These are phyloP conservation scores for Madurella fahalii DNA, from an alignment of 2,329 filamentous ascomycete species.

Conservation along the genomic window DNA sequence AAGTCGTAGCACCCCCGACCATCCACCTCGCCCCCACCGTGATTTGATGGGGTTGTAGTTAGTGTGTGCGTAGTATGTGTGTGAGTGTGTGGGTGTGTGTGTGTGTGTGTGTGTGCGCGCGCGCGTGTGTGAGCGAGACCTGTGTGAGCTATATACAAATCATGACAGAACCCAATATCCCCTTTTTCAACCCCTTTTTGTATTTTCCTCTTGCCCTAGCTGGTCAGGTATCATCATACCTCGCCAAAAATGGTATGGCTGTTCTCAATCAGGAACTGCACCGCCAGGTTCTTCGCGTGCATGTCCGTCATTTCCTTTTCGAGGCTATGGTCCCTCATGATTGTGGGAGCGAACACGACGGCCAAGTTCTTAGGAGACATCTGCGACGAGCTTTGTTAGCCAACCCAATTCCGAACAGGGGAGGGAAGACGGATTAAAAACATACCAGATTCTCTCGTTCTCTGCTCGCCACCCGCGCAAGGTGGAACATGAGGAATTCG, in stretches of 20 bases:
- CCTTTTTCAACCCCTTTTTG: neutral
- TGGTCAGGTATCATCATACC: slow-evolving; percentile 15
- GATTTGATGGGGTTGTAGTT: too few species aligned
- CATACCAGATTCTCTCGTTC: slow-evolving; percentile 79
- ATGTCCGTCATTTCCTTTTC: slow-evolving; percentile 96
- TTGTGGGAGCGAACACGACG: slow-evolving; percentile 95
- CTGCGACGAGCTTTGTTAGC: slow-evolving; percentile 35
- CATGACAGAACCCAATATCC: neutral
- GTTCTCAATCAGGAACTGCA: slow-evolving; percentile 92
- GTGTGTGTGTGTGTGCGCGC: too few species aligned
- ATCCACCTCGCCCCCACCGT: neutral
- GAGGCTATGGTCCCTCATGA: slow-evolving; percentile 86
- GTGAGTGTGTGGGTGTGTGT: too few species aligned
- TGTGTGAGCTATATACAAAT: neutral
- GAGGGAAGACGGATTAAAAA: slow-evolving; percentile 13
- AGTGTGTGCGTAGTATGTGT: too few species aligned
- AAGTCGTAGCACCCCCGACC: neutral
- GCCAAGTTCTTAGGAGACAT: slow-evolving; percentile 97
- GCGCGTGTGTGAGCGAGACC: too few species aligned
- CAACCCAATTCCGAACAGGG: too few species aligned
- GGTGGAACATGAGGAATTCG: slow-evolving; percentile 90
- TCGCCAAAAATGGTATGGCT: slow-evolving; percentile 74
- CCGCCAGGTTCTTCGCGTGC: slow-evolving; percentile 83
- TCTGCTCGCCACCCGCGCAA: slow-evolving; percentile 77
- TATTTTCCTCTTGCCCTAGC: neutral